Base-by-base conservation (phyloP, 768 basidiomycete genomes). In the Termitomyces titanicus region DNA sequence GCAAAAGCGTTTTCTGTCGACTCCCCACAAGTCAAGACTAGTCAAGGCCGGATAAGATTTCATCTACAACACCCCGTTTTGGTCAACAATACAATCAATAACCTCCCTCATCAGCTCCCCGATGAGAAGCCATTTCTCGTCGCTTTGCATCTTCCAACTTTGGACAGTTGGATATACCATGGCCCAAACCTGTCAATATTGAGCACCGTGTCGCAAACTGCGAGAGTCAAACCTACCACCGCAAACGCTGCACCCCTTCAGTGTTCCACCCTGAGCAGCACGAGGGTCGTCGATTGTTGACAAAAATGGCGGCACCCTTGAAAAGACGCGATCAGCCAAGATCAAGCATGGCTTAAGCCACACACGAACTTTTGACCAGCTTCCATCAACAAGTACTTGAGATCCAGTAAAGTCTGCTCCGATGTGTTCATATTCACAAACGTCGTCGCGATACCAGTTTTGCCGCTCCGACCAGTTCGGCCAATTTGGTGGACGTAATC, bases 401-500 rank as follows among this genome's bases (percentile, higher is more conserved):
- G 76, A 79, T 99, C 97, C 58, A 99, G 72, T 34, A 99, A 74
- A 1, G 97, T 99, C 72, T 98, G 96, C 66, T 98, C 97, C 0
- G 89, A 82, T 2, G 96, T 97, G 65, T 90, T 92, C 92, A 96
- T 96, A 69, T 98, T 98, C 52, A 98, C 93, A 66, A 99, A 99
- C 34, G 97, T 95, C 33, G 97, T 99, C 31, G 97, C 96, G 53
- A 99, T 98, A 49, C 97, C 97, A 0, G 97, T 99, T 70, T 98
- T 98, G 20, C 97, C 97, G 61, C 91, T 94, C 62, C 97, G 86
- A 49, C 97, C 97, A 7, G 97, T 99, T 57, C 97, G 89, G 25
- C 97, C 97, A 61, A 98, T 98, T 71, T 99, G 96, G 75, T 99
- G 97, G 47, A 98, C 96, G 65, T 99, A 99, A 70, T 99, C 97